phyloP scores from a whole-genome alignment of 352 stramenopile genomes.

The Globisporangium orthogonon region DNA sequence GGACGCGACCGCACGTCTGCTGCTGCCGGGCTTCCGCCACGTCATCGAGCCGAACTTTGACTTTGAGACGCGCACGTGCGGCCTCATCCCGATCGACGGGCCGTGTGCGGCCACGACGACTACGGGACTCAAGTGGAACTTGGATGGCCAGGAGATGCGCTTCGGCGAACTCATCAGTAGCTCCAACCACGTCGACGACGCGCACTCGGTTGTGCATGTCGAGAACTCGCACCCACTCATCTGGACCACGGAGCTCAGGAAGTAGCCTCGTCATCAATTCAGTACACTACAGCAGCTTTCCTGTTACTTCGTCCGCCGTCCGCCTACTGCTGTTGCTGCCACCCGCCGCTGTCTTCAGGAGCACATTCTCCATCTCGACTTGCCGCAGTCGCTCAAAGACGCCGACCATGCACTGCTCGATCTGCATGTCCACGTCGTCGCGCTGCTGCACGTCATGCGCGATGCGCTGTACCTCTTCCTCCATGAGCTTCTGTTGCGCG shows the following conservation, averaged over 20 bases:
- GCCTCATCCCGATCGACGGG: constrained; percentile 89
- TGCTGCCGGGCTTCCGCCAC: constrained; percentile 54
- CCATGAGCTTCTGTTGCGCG: constrained; percentile 35
- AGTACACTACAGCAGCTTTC: not conserved
- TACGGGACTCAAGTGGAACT: constrained; percentile 88
- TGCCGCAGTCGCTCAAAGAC: constrained; percentile 50
- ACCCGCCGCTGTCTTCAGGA: constrained; percentile 15
- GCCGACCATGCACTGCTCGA: constrained; percentile 47
- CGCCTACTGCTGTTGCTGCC: not conserved
- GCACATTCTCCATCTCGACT: constrained; percentile 40
- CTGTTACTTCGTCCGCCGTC: not conserved
- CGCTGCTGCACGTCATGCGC: constrained; percentile 31
- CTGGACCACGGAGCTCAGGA: constrained; percentile 84
- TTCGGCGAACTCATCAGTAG: constrained; percentile 84
- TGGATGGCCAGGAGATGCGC: constrained; percentile 48
- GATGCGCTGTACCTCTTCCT: constrained; percentile 36
- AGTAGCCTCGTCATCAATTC: constrained; percentile 13
- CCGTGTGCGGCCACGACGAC: constrained; percentile 79
- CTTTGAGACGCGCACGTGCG: constrained; percentile 91
- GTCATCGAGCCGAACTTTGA: constrained; percentile 77
- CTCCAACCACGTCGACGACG: constrained; percentile 70
- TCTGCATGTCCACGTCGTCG: constrained; percentile 42
- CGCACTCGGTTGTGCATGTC: constrained; percentile 45
- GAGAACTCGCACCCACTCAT: constrained; percentile 74
- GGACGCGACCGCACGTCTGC: constrained; percentile 84